Conservation (phyloP, 371 early-diverging fungal species). For the Rhizopus delemar region DNA sequence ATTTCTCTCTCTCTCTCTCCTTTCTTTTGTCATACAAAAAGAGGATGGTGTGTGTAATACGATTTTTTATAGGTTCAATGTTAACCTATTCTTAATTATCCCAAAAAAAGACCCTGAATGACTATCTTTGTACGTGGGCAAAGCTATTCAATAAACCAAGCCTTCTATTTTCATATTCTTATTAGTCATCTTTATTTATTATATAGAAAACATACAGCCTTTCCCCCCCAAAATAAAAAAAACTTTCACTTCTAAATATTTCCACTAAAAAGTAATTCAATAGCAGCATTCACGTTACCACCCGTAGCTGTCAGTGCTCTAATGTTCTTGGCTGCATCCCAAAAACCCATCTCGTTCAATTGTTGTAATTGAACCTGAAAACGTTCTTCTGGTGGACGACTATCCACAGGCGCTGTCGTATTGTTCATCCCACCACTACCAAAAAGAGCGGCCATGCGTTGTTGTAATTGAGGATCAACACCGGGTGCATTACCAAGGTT, state of each 20-base stretch:
- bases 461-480: slow-evolving; percentile 50
- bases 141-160: too few relatives aligned
- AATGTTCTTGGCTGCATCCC: slow-evolving; percentile 87
- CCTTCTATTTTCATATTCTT: too few relatives aligned
- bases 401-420: slow-evolving; percentile 38
- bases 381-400: slow-evolving; percentile 85
- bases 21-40: not conserved
- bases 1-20: not conserved
- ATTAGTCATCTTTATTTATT: not conserved
- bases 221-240: too few relatives aligned
- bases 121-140: too few relatives aligned
- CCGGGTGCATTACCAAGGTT: slow-evolving; percentile 53
- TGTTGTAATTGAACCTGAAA: slow-evolving; percentile 90
- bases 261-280: slow-evolving; percentile 77
- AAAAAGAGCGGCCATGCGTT: slow-evolving; percentile 48
- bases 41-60: too few relatives aligned
- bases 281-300: slow-evolving; percentile 93
- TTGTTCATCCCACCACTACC: slow-evolving; percentile 30
- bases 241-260: slow-evolving; percentile 16
- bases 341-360: slow-evolving; percentile 97
- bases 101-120: not conserved
- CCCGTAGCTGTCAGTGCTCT: slow-evolving; percentile 81
- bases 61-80: too few relatives aligned
- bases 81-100: not conserved
- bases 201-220: too few relatives aligned